Evolutionary conservation across 148 eudicot species (phyloP), one percentile per base, ranked within the genome.

Genomic region (Amaranthus palmeri): DNA sequence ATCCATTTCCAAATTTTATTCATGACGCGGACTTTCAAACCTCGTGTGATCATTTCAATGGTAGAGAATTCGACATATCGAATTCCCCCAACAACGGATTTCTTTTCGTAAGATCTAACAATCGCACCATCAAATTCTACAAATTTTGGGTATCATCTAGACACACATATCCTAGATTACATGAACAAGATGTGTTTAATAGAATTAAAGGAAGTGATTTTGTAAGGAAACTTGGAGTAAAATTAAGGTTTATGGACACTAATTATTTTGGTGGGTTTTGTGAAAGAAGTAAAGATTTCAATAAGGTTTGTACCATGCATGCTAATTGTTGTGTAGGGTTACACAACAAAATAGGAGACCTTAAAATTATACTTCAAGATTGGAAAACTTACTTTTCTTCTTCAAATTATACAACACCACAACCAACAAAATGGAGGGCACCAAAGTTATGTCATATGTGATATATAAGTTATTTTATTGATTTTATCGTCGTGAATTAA

Each of bases 221-320:
- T 40, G 55, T 75, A 6, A 72, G 10, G 1, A 50, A 76, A 54
- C 41, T 83, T 12, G 86, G 83, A 6, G 48, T 83, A 1, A 68
- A 57, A 36, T 50, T 80, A 7, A 77, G 74, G 62, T 83, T 80
- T 51, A 54, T 83, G 46, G 77, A 75, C 42, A 81, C 86, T 0
- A 66, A 79, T 25, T 71, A 71, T 71, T 80, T 80, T 65, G 80
- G 86, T 59, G 86, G 86, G 48, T 78, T 78, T 65, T 83, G 86
- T 52, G 18, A 74, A 47, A 79, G 79, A 14, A 83, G 83, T 36
- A 75, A 60, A 75, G 78, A 80, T 69, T 80, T 83, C 43, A 78
- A 80, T 61, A 65, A 73, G 51, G 86, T 80, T 15, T 77, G 83
- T 52, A 80, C 80, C 11, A 80, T 78, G 80, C 84, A 81, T 65